Evolutionary conservation across 805 yeast species (phyloP).

Genomic region (Starmerella potacharoeniae): DNA sequence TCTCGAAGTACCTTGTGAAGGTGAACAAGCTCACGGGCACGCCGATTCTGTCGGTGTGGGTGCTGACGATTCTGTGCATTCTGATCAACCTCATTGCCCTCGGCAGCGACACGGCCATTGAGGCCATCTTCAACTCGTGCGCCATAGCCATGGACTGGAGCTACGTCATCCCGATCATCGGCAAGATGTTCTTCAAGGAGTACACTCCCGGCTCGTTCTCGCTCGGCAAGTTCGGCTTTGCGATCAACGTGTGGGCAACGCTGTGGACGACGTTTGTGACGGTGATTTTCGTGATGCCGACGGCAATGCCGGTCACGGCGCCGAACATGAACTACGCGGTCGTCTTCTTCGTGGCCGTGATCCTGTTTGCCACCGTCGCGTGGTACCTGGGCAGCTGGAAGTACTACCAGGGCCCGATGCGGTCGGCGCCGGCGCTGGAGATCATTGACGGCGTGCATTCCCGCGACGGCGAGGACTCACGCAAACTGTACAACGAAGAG

Average conservation of each 20-base stretch:
- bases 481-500: neutral
- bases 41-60: constrained; percentile 50
- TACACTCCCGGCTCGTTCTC: constrained; percentile 59
- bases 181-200: constrained; percentile 46
- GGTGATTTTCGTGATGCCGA: constrained; percentile 23
- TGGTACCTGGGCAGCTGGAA: constrained; percentile 20
- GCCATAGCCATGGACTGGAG: constrained; percentile 61
- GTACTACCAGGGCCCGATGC: constrained; percentile 14
- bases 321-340: constrained; percentile 25
- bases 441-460: neutral
- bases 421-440: neutral
- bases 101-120: constrained; percentile 48
- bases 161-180: constrained; percentile 49
- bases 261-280: constrained; percentile 22
- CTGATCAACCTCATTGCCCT: constrained; percentile 48
- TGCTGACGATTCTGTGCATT: constrained; percentile 40
- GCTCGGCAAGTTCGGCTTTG: constrained; percentile 37
- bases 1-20: constrained; percentile 27
- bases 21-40: constrained; percentile 45
- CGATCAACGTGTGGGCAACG: constrained; percentile 16
- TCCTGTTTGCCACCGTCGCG: constrained; percentile 9
- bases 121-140: constrained; percentile 61
- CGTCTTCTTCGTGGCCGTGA: constrained; percentile 21
- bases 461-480: neutral
- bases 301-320: constrained; percentile 20